Conservation (phyloP, 2,329 filamentous ascomycete species). For the Aspergillus bombycis region DNA sequence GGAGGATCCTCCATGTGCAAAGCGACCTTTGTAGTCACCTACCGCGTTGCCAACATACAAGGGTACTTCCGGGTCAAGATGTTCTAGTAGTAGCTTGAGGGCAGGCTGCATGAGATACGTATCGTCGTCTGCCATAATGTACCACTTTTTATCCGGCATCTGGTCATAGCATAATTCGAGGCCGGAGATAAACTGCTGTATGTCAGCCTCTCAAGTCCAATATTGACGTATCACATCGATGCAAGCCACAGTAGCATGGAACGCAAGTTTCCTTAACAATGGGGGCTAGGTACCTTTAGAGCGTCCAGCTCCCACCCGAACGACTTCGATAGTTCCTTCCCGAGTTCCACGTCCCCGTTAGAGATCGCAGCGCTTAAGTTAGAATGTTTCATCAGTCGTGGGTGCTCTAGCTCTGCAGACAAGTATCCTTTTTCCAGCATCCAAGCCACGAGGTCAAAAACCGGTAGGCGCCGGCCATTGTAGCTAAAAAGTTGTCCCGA, state of each 20-base stretch:
- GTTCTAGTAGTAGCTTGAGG: background rate
- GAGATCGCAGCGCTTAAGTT: slow-evolving; percentile 1
- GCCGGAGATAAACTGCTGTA: slow-evolving; percentile 5
- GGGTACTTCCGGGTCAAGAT: slow-evolving; percentile 3
- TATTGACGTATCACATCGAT: no score
- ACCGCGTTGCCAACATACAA: slow-evolving; percentile 9
- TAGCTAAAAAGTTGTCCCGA: slow-evolving; percentile 1
- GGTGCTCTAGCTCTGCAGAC: background rate
- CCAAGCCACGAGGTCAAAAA: slow-evolving; percentile 4
- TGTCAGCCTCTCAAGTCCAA: background rate
- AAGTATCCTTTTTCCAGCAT: slow-evolving; percentile 5
- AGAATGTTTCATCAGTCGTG: slow-evolving; percentile 2
- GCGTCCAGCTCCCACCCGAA: slow-evolving; percentile 12
- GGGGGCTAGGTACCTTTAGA: background rate
- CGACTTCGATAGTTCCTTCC: background rate
- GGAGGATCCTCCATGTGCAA: slow-evolving; percentile 10
- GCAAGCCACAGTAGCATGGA: background rate
- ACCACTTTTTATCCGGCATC: slow-evolving; percentile 12
- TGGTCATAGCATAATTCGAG: slow-evolving; percentile 7
- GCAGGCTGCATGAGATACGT: slow-evolving; percentile 9
- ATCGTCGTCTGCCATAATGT: slow-evolving; percentile 9
- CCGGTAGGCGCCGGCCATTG: slow-evolving; percentile 1
- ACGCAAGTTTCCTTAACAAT: background rate
- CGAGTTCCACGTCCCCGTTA: background rate
- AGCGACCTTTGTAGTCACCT: slow-evolving; percentile 12